Base-by-base conservation (phyloP, 345 rosid genomes). In the Eucalyptus curtisii region DNA sequence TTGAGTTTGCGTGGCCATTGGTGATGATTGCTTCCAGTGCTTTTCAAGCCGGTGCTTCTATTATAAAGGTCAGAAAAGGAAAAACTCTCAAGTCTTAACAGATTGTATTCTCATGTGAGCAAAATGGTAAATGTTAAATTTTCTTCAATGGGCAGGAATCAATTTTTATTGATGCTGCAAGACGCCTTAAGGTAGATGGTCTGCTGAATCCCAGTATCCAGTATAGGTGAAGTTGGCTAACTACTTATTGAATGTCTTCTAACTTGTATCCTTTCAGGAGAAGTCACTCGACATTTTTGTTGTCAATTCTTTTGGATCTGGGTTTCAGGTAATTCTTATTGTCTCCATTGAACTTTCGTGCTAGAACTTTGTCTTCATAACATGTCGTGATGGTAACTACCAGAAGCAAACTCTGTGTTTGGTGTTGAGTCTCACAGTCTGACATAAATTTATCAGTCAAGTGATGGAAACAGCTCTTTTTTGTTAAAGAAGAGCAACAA, bases 231-330 rank as follows among this genome's bases (percentile, higher is more conserved):
- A 49, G 31, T 88, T 64, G 53, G 82, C 71, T 90, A 86, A 49
- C 49, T 61, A 90, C 76, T 79, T 89, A 64, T 86, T 86, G 86
- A 79, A 24, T 88, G 45, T 86, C 88, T 81, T 24, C n/a, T 31
- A 86, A 49, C 80, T 85, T 80, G 86, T 85, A 86, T 87, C 66
- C 61, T 42, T 95, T 92, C 92, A 95, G 99, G 98, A 96, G 61
- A 96, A 95, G 90, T 96, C 99, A 44, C 94, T 97, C 89, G 99
- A 97, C 94, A 93, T 97, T 91, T 96, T 97, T 91, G 99, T 95
- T 57, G 98, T 97, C 88, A 96, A 97, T 90, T 96, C 98, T 86
- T 95, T 95, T 89, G 98, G 99, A 91, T 97, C 99, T 89, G 99
- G 98, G 87, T 97, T 95, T 94, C 98, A 97, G 97, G 98, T 95